phyloP scores from a whole-genome alignment of 2,329 filamentous ascomycete genomes.

The Neurospora crassa region DNA sequence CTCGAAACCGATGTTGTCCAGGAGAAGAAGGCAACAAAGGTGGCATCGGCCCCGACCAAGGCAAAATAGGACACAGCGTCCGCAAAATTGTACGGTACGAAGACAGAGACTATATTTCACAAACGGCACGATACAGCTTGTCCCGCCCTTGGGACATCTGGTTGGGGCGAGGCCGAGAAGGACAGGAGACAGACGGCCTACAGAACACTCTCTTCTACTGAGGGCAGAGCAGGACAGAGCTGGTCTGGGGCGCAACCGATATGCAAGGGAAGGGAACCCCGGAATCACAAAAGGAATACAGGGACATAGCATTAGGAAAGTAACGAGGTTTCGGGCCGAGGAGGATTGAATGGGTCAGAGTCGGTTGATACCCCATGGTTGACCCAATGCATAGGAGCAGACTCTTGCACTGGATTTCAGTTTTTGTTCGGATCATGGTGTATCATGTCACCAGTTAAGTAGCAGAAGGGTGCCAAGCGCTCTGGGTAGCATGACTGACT shows the following conservation, averaged over 20 bases:
- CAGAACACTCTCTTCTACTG: background rate
- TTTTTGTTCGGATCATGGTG: background rate
- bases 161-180: background rate
- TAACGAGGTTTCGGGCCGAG: background rate
- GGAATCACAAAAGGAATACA: background rate
- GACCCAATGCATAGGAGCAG: background rate
- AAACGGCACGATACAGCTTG: background rate
- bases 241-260: background rate
- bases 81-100: slow-evolving; percentile 11
- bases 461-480: background rate
- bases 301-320: background rate
- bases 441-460: background rate
- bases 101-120: background rate
- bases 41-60: slow-evolving; percentile 10
- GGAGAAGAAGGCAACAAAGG: slow-evolving; percentile 20
- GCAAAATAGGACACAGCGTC: slow-evolving; percentile 7
- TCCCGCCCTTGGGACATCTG: background rate
- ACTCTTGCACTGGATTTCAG: background rate
- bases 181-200: background rate
- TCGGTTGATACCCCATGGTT: background rate
- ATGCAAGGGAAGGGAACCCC: background rate
- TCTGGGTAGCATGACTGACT: background rate
- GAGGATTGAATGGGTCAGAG: background rate
- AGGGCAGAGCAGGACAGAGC: background rate
- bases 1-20: slow-evolving; percentile 19